These are phyloP conservation scores for Hirschfeldia incana DNA, from an alignment of 345 rosid genomes.

Conservation along the genomic window DNA sequence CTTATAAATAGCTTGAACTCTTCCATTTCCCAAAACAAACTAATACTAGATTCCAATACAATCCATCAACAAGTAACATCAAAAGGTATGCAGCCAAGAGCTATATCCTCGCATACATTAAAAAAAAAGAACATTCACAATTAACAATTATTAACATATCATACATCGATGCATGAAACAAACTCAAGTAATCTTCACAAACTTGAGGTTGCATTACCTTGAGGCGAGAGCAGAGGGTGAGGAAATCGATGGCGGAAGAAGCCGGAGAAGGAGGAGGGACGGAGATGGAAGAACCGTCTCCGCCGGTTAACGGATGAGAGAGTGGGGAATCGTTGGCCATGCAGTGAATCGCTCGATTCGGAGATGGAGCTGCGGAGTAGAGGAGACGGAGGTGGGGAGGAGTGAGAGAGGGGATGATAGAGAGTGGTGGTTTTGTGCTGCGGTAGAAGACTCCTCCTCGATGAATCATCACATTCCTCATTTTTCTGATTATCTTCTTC, in stretches of 20 bases:
- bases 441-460: slow-evolving; percentile 37
- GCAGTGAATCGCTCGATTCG: slow-evolving; percentile 41
- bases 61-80: background rate
- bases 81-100: background rate
- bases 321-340: slow-evolving; percentile 51
- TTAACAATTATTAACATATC: too few relatives aligned
- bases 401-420: slow-evolving; percentile 50
- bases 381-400: slow-evolving; percentile 44
- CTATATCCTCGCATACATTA: background rate
- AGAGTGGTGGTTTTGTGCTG: slow-evolving; percentile 42
- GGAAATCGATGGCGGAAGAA: slow-evolving; percentile 79
- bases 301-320: slow-evolving; percentile 38
- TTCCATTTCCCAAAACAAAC: background rate
- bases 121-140: too few relatives aligned
- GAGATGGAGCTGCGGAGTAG: slow-evolving; percentile 25
- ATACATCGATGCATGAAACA: background rate
- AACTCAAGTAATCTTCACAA: too few relatives aligned
- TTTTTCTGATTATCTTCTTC: background rate
- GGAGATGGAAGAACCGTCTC: slow-evolving; percentile 26
- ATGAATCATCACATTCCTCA: slow-evolving; percentile 53
- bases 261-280: slow-evolving; percentile 35
- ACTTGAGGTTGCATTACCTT: slow-evolving; percentile 48
- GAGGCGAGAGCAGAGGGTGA: slow-evolving; percentile 83
- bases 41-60: background rate
- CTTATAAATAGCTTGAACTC: background rate